Conservation (phyloP, 139 green algal genomes). For the Choricystis sp. region DNA sequence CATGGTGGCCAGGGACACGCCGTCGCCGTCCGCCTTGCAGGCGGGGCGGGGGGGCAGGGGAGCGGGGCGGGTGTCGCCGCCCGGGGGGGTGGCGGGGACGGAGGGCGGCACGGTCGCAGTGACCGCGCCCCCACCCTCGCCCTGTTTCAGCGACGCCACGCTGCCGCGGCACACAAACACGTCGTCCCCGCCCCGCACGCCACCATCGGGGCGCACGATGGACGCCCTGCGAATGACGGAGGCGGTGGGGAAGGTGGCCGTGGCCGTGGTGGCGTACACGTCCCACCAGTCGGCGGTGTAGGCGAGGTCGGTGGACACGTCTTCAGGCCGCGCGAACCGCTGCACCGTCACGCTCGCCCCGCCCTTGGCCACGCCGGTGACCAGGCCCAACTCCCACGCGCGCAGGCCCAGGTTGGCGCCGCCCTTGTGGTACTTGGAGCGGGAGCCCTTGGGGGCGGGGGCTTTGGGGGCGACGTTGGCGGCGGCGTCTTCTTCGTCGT, state of each 20-base stretch:
- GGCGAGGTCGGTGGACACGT: conserved; percentile 49
- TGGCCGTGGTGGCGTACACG: conserved; percentile 42
- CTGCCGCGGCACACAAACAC: too few relatives aligned
- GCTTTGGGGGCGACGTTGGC: too few relatives aligned
- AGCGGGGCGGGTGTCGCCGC: neutral
- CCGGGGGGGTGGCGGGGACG: neutral
- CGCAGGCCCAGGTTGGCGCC: conserved; percentile 48
- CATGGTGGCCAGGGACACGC: conserved; percentile 50
- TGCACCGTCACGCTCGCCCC: conserved; percentile 27
- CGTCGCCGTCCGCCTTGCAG: conserved; percentile 14
- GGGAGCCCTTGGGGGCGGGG: neutral
- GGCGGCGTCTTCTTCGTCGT: too few relatives aligned
- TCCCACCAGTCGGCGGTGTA: conserved; percentile 52
- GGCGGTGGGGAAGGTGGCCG: conserved; percentile 8
- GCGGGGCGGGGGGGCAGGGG: neutral
- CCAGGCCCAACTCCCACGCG: conserved; percentile 47
- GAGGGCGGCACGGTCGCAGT: neutral
- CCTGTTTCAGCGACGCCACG: neutral
- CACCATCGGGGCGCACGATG: neutral
- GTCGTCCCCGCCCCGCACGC: too few relatives aligned
- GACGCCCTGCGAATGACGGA: neutral
- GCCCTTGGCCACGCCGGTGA: conserved; percentile 30
- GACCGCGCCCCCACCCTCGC: neutral
- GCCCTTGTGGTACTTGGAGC: neutral
- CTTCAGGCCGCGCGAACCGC: conserved; percentile 82